Evolutionary conservation across 73 alveolate genomes (phyloP).

Genomic region (Paramecium primaurelia): DNA sequence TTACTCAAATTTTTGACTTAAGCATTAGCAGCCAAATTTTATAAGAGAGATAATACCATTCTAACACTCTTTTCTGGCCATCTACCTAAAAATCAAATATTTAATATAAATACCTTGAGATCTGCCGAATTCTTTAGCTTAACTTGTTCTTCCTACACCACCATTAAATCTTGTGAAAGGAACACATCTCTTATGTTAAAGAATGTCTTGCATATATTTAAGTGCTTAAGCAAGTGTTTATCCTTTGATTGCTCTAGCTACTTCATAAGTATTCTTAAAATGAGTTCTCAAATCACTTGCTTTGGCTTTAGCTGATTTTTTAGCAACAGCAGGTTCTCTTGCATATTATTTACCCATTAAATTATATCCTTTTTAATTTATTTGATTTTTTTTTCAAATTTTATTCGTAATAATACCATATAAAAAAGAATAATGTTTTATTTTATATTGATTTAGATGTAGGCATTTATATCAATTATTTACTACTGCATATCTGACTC

Average conservation of each 20-base stretch:
- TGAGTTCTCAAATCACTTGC: slow-evolving; percentile 91
- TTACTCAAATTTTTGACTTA: slow-evolving; percentile 86
- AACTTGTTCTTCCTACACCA: slow-evolving; percentile 91
- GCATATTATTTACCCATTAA: slow-evolving; percentile 80
- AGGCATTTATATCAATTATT: not conserved
- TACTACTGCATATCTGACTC: slow-evolving; percentile 35
- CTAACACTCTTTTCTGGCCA: slow-evolving; percentile 95
- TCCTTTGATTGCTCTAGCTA: slow-evolving; percentile 92
- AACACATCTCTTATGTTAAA: slow-evolving; percentile 87
- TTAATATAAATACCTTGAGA: slow-evolving; percentile 62
- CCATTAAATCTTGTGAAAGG: slow-evolving; percentile 92
- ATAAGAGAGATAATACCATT: slow-evolving; percentile 78
- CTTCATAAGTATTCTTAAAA: slow-evolving; percentile 94
- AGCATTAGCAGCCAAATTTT: slow-evolving; percentile 90
- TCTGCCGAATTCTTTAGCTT: slow-evolving; percentile 83
- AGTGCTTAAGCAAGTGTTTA: slow-evolving; percentile 86
- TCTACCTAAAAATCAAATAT: slow-evolving; percentile 69
- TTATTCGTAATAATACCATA: not conserved
- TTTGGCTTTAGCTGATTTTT: slow-evolving; percentile 84
- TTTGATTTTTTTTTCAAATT: slow-evolving; percentile 9
- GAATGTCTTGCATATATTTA: slow-evolving; percentile 88
- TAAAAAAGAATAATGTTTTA: not conserved
- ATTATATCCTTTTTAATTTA: slow-evolving; percentile 43
- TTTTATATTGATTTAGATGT: not conserved
- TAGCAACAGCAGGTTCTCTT: slow-evolving; percentile 81